A percentile compares a stretch with the other conserved stretches of the same genome.
These are phyloP conservation scores for Huntiella decipiens DNA, from an alignment of 2,329 filamentous ascomycete genomes.

Conservation along the genomic window DNA sequence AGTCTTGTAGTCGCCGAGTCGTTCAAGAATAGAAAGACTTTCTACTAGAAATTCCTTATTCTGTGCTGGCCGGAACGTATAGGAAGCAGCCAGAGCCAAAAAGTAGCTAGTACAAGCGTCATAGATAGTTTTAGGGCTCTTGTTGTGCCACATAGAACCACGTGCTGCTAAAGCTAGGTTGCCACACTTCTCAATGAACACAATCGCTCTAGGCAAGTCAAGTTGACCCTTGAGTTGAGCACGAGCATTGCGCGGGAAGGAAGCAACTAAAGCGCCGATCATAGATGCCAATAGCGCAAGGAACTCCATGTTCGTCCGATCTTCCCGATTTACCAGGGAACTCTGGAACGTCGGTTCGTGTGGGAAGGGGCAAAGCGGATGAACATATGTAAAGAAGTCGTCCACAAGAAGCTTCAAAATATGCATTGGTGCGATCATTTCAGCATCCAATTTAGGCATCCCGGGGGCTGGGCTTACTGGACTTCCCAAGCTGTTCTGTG, in stretches of 20 bases:
- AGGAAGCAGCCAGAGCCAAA: constrained; percentile 44
- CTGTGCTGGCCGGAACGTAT: constrained; percentile 48
- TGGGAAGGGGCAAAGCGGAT: constrained; percentile 58
- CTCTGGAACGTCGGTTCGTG: constrained; percentile 61
- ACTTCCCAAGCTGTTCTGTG: background rate
- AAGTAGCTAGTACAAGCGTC: constrained; percentile 59
- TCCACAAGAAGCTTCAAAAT: constrained; percentile 52
- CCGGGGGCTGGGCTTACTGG: background rate
- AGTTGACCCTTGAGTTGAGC: constrained; percentile 48
- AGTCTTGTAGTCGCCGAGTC: constrained; percentile 11
- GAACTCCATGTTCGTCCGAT: constrained; percentile 46
- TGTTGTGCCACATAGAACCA: constrained; percentile 32
- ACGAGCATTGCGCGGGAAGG: constrained; percentile 53
- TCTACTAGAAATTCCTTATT: constrained; percentile 56
- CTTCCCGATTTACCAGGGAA: constrained; percentile 46
- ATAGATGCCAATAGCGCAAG: constrained; percentile 55
- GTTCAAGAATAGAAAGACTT: constrained; percentile 36
- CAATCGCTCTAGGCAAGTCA: constrained; percentile 48
- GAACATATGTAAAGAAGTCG: constrained; percentile 70
- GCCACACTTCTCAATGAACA: constrained; percentile 52
- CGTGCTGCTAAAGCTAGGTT: constrained; percentile 49
- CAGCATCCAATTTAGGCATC: constrained; percentile 30
- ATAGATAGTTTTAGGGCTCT: constrained; percentile 29
- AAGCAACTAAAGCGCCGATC: constrained; percentile 54
- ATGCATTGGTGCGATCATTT: constrained; percentile 51